Evolutionary conservation across 2,329 filamentous ascomycete species (phyloP).

Genomic region (Laburnicola sp.): DNA sequence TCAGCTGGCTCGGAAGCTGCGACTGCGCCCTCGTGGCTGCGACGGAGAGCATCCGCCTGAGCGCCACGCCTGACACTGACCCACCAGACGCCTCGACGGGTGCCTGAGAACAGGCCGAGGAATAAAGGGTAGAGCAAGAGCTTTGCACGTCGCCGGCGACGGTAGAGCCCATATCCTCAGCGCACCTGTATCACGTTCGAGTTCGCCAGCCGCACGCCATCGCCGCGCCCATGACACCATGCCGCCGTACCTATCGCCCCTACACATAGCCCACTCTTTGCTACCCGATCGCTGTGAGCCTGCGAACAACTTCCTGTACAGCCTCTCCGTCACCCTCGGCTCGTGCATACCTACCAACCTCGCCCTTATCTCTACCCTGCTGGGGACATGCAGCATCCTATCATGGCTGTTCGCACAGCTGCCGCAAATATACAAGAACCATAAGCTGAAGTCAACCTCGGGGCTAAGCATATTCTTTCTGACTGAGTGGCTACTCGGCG

Average conservation of each 20-base stretch:
- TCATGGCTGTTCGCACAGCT: conserved; percentile 71
- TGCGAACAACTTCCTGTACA: conserved; percentile 58
- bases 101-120: not conserved
- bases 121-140: conserved; percentile 1
- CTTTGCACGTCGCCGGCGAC: conserved; percentile 4
- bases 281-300: conserved; percentile 65
- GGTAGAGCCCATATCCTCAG: conserved; percentile 6
- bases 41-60: conserved; percentile 24
- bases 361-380: conserved; percentile 62
- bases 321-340: conserved; percentile 62
- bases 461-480: conserved; percentile 68
- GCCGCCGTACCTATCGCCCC: conserved; percentile 40
- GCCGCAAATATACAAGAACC: conserved; percentile 71
- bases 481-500: conserved; percentile 67
- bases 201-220: conserved; percentile 12
- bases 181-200: conserved; percentile 7
- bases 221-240: conserved; percentile 33
- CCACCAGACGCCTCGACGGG: conserved; percentile 5
- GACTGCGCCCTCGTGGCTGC: conserved; percentile 34
- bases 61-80: conserved; percentile 30
- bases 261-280: conserved; percentile 42
- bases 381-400: conserved; percentile 65
- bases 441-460: conserved; percentile 64
- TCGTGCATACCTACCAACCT: conserved; percentile 67
- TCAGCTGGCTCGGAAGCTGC: conserved; percentile 19